phyloP scores from a whole-genome alignment of 208 protist genomes.

The Angomonas desouzai region DNA sequence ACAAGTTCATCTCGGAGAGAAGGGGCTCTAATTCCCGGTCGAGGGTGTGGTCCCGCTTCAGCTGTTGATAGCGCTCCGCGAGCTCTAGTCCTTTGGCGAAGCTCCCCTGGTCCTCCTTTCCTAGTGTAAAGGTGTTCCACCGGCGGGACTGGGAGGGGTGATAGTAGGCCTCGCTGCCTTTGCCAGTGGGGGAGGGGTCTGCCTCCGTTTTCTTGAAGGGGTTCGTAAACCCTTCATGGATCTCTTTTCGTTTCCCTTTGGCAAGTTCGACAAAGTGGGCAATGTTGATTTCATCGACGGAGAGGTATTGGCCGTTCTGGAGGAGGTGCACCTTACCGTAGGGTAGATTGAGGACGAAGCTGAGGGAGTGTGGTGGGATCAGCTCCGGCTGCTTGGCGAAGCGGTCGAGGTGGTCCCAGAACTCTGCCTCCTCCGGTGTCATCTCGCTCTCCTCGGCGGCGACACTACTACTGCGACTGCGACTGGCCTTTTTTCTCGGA shows the following conservation, averaged over 20 bases:
- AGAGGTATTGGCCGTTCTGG: background rate
- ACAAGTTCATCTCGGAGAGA: background rate
- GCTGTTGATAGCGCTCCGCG: background rate
- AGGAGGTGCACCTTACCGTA: background rate
- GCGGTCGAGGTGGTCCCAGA: background rate
- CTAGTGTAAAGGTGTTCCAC: constrained; percentile 1
- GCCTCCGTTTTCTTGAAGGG: background rate
- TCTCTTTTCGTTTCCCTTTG: background rate
- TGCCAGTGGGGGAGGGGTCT: background rate
- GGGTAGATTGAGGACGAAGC: background rate
- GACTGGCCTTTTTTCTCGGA: background rate
- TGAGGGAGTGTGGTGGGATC: background rate
- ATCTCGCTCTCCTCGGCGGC: background rate
- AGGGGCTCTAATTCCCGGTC: background rate
- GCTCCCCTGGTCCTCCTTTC: background rate
- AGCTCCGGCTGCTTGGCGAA: background rate
- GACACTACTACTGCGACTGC: background rate
- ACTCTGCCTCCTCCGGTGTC: background rate
- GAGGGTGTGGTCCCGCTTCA: background rate
- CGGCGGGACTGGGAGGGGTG: background rate
- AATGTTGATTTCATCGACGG: background rate
- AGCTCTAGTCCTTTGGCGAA: background rate
- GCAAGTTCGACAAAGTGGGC: background rate
- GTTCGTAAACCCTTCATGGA: constrained; percentile 2
- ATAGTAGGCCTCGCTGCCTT: background rate